Base-by-base conservation (phyloP, 177 flowering plant genomes). In the Tripterygium wilfordii region DNA sequence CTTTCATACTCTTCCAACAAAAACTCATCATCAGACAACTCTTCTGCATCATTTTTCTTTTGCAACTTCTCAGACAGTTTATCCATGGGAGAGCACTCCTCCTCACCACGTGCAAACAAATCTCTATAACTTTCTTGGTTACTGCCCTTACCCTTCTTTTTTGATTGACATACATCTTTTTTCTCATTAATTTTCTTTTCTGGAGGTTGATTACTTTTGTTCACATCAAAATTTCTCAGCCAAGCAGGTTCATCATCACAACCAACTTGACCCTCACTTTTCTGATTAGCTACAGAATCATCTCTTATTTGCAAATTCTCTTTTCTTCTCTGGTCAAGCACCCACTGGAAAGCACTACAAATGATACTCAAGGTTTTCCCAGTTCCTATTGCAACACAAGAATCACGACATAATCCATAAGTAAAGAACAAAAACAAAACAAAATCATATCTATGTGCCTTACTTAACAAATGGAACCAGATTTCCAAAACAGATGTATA, bases 291-390 rank as follows among this genome's bases (percentile, higher is more conserved):
- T 35, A 33, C 55, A 32, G 64, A 55, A 5, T 42, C 49, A 30
- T 2, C 42, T 39, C 8, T 36, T 12, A 14, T 23, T 45, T 59
- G 59, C n/a, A 60, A 22, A 6, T 51, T 55, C 25, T 32, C 22
- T n/a, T 42, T 49, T 10, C 70, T 31, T 58, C 64, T 74, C 61
- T 59, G 69, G 57, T 89, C 98, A 45, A 79, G 49, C 9, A 73
- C 62, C 99, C 97, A 92, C 44, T 89, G 97, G 62, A 92, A 55
- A 19, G 92, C 79, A 54, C 97, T 84, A 52, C 91, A 92, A 6
- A 89, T 92, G n/a, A 94, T 77, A 62, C 97, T 89, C 4, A 94
- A 58, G 23, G 96, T 89, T 72, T 94, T 92, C 0, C 97, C 97
- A 42, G 99, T 92, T 45, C 96, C 98, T 91, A 64, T 3, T 28